Base-by-base conservation (phyloP, 2,329 filamentous ascomycete genomes). In the Sporothrix luriei region DNA sequence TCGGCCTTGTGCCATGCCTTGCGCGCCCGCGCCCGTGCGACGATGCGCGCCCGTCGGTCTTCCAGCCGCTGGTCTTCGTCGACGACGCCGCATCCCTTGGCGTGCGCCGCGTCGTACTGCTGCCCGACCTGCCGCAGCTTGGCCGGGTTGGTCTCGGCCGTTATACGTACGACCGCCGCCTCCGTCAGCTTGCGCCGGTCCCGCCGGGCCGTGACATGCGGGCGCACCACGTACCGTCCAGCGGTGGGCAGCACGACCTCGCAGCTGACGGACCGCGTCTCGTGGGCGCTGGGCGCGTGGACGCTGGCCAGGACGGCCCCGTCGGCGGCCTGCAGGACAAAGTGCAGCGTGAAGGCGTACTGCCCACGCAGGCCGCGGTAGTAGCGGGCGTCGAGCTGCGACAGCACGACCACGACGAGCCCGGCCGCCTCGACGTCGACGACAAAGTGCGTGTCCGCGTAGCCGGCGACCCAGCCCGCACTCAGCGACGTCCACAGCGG, bases 231-330 rank as follows among this genome's bases (percentile, higher is more conserved):
- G 78, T 92, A 93, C 19, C 81, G 84, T 6, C 90, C 90, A 0
- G 89, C 83, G 43, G 91, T 87, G 0, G 52, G n/a, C 1, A 93
- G 85, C 49, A 88, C 82, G n/a, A 92, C 81, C 75, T 93, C 91
- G n/a, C 87, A 89, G 69, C 87, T 91, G 16, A 91, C 86, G 1
- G 88, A 89, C 9, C 91, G 85, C 14, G 19, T 19, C 64, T 70
- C 68, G 59, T 69, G 10, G 4, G 59, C 46, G 65, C 77, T 74
- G n/a, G 75, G 75, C 7, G 77, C 75, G 0, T 78, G 76, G 3
- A 79, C 78, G 9, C 77, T 75, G 72, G 77, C 77, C 54, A 72
- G 19, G 7, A 66, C n/a, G 1, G 66, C 11, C 6, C 29, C 61
- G 21, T 66, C 43, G 5, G 38, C 3, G 2, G 57, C 9, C n/a